Percentiles rank a stretch among this genome's conserved stretches.
These are phyloP conservation scores for Phytophthora meadii DNA, from an alignment of 352 stramenopile genomes.

Conservation along the genomic window DNA sequence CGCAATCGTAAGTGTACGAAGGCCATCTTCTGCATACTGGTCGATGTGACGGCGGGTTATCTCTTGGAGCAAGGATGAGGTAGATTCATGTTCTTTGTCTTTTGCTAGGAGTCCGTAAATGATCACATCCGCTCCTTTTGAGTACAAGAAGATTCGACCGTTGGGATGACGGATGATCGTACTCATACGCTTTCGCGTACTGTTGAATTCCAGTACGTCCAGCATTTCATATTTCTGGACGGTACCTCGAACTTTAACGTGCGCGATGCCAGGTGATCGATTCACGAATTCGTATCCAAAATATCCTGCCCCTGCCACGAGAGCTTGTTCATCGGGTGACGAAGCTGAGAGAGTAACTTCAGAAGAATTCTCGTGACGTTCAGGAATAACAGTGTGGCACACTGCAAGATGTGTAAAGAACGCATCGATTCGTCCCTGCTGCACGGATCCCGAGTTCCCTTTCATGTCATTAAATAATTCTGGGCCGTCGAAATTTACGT, in stretches of 20 bases:
- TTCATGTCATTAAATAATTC: slow-evolving; percentile 76
- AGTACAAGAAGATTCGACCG: slow-evolving; percentile 69
- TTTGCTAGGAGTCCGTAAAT: slow-evolving; percentile 63
- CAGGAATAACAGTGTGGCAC: slow-evolving; percentile 97
- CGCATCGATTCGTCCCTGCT: slow-evolving; percentile 67
- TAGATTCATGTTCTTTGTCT: slow-evolving; percentile 32
- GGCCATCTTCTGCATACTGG: slow-evolving; percentile 84
- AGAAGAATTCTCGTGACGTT: slow-evolving; percentile 84
- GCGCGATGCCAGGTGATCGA: slow-evolving; percentile 57
- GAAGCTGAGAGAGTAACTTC: slow-evolving; percentile 75
- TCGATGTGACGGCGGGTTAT: slow-evolving; percentile 73
- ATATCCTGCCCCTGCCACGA: slow-evolving; percentile 75
- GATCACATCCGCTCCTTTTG: slow-evolving; percentile 77
- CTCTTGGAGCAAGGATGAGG: slow-evolving; percentile 42
- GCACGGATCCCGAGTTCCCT: slow-evolving; percentile 49
- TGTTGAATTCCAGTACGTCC: slow-evolving; percentile 93
- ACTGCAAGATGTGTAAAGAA: slow-evolving; percentile 90
- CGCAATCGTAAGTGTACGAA: slow-evolving; percentile 89
- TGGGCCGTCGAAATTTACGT: slow-evolving; percentile 81
- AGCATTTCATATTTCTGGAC: slow-evolving; percentile 79
- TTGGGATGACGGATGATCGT: slow-evolving; percentile 84
- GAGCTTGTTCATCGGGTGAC: slow-evolving; percentile 89
- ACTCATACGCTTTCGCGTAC: slow-evolving; percentile 94
- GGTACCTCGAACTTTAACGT: slow-evolving; percentile 55
- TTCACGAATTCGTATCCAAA: slow-evolving; percentile 85